Conservation (phyloP, 2,329 filamentous ascomycete species). For the Cryphonectria nitschkei region DNA sequence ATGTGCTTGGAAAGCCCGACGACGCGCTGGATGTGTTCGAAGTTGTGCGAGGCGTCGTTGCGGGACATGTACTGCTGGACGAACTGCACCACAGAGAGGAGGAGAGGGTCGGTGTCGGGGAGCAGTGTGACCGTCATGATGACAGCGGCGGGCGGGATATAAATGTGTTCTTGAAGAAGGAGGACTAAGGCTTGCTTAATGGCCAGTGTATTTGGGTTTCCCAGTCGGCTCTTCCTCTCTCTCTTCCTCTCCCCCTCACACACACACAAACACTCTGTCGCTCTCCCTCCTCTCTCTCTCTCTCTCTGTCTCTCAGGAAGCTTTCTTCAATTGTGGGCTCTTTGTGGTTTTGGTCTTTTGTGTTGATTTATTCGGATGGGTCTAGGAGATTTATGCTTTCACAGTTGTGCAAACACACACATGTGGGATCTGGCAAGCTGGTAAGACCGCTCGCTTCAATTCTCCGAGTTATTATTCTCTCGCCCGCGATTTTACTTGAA, state of each 20-base stretch:
- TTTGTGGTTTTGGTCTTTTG: background rate
- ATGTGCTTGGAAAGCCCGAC: slow-evolving; percentile 72
- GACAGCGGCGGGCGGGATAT: background rate
- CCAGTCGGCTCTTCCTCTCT: background rate
- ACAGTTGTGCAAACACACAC: background rate
- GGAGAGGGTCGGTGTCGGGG: slow-evolving; percentile 49
- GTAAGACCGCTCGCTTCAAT: background rate
- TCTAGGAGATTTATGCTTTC: background rate
- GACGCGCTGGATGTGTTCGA: slow-evolving; percentile 80
- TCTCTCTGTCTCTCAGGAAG: background rate
- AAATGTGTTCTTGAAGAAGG: background rate
- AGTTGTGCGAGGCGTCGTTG: slow-evolving; percentile 88
- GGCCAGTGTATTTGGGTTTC: background rate
- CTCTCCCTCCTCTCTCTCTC: background rate
- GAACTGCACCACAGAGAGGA: slow-evolving; percentile 61
- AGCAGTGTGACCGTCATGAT: slow-evolving; percentile 31
- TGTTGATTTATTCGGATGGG: background rate
- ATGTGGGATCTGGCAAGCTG: background rate
- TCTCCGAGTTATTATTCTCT: background rate
- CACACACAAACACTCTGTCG: background rate
- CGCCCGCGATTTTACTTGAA: background rate
- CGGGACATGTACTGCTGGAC: slow-evolving; percentile 73
- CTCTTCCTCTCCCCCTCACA: background rate
- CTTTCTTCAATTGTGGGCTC: background rate
- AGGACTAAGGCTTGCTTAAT: background rate